Conservation (phyloP, 768 basidiomycete species). For the Trametes villosa region DNA sequence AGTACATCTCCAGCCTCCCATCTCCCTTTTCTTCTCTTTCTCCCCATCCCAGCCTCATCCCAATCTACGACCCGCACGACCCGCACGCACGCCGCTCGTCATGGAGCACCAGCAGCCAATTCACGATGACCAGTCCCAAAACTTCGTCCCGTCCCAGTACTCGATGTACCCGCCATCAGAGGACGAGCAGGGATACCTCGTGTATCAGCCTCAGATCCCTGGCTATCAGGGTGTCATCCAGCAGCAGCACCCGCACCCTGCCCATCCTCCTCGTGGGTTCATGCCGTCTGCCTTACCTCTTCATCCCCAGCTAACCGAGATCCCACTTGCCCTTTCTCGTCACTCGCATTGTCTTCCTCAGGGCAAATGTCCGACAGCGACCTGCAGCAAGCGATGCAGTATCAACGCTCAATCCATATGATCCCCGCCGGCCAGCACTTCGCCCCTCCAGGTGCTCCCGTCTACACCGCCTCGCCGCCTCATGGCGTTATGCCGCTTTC, state of each 20-base stretch:
- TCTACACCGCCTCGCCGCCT: slow-evolving; percentile 58
- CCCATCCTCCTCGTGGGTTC: slow-evolving; percentile 76
- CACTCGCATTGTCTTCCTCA: slow-evolving; percentile 50
- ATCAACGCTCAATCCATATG: slow-evolving; percentile 63
- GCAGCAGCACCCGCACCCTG: slow-evolving; percentile 47
- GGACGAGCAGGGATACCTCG: slow-evolving; percentile 35
- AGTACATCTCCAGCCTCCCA: slow-evolving; percentile 28
- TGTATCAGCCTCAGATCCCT: slow-evolving; percentile 53
- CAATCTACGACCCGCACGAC: slow-evolving; percentile 26
- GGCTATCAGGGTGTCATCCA: slow-evolving; percentile 55
- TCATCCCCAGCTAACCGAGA: slow-evolving; percentile 53
- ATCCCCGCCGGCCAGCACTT: slow-evolving; percentile 60
- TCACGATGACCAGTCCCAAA: slow-evolving; percentile 37
- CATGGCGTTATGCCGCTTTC: slow-evolving; percentile 69
- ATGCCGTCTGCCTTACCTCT: slow-evolving; percentile 38
- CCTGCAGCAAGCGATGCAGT: slow-evolving; percentile 67
- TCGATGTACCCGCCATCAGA: slow-evolving; percentile 41
- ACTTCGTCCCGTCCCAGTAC: slow-evolving; percentile 36
- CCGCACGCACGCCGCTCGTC: slow-evolving; percentile 28
- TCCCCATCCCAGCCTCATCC: slow-evolving; percentile 33
- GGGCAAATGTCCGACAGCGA: slow-evolving; percentile 69
- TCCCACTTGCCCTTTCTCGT: slow-evolving; percentile 51
- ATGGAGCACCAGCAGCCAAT: slow-evolving; percentile 31
- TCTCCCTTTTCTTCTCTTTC: slow-evolving; percentile 36
- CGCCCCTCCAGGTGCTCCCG: slow-evolving; percentile 50